phyloP scores from a whole-genome alignment of 176 grass and related monocot genomes.

The Phragmites australis region DNA sequence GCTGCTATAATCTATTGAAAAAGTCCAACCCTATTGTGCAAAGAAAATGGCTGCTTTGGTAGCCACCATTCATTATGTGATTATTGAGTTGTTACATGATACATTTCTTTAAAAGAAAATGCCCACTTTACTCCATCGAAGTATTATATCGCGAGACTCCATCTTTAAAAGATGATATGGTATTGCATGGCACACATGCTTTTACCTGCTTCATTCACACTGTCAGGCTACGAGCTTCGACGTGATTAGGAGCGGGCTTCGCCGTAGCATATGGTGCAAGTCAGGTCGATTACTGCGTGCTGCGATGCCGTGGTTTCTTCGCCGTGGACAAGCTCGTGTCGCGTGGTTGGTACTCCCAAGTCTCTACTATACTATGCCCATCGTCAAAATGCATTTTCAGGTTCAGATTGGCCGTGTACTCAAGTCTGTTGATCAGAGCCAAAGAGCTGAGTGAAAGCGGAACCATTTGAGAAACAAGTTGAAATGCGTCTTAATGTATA shows the following conservation, averaged over 20 bases:
- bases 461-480: too few species aligned
- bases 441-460: neutral
- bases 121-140: too few species aligned
- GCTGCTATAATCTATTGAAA: neutral
- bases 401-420: neutral
- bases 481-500: too few species aligned
- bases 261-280: too few species aligned
- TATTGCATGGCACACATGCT: neutral
- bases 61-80: neutral
- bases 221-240: neutral
- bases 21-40: constrained; percentile 15
- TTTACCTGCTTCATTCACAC: too few species aligned
- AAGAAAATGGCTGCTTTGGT: constrained; percentile 3
- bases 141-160: neutral
- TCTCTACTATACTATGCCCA: too few species aligned
- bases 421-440: neutral
- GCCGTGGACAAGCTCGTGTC: too few species aligned
- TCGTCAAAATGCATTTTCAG: neutral
- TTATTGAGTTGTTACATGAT: constrained; percentile 1
- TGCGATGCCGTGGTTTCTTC: neutral
- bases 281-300: neutral
- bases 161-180: too few species aligned
- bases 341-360: neutral
- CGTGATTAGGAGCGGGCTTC: neutral
- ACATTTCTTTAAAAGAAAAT: neutral